These are phyloP conservation scores for Fusarium pseudograminearum DNA, from an alignment of 2,329 filamentous ascomycete genomes.

Conservation along the genomic window DNA sequence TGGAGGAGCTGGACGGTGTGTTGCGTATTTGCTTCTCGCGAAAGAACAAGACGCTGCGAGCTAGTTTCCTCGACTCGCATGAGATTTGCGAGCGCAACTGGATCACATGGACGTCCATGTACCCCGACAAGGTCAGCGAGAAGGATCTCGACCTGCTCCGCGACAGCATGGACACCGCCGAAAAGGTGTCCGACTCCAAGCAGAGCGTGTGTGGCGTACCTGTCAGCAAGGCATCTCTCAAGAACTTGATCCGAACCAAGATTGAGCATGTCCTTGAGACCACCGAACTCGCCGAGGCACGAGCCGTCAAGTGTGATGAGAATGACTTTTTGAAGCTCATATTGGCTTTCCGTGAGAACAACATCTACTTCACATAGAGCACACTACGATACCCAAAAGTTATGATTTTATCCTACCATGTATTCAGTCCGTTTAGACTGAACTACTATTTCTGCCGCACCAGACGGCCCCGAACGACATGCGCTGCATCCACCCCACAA, in stretches of 20 bases:
- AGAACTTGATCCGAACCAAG: slow-evolving; percentile 18
- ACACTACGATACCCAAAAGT: slow-evolving; percentile 5
- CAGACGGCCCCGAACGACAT: slow-evolving; percentile 3
- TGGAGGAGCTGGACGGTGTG: slow-evolving; percentile 95
- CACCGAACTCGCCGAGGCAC: slow-evolving; percentile 17
- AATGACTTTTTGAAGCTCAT: slow-evolving; percentile 22
- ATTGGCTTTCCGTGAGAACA: slow-evolving; percentile 20
- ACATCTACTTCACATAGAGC: slow-evolving; percentile 16
- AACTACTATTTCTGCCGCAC: not conserved
- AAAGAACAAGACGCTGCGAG: slow-evolving; percentile 90
- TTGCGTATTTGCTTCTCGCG: slow-evolving; percentile 77
- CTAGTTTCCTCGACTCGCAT: slow-evolving; percentile 82
- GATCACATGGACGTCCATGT: slow-evolving; percentile 88
- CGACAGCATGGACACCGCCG: slow-evolving; percentile 9
- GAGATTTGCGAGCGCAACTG: slow-evolving; percentile 90
- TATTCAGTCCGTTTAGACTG: not conserved
- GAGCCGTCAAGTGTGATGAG: slow-evolving; percentile 19
- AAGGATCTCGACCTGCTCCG: slow-evolving; percentile 14
- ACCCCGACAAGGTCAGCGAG: slow-evolving; percentile 53
- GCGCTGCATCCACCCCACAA: not conserved
- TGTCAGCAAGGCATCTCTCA: slow-evolving; percentile 18
- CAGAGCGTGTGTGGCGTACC: slow-evolving; percentile 16
- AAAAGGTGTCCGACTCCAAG: slow-evolving; percentile 16
- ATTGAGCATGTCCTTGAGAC: slow-evolving; percentile 15
- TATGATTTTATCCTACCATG: not conserved